phyloP scores from a whole-genome alignment of 495 filamentous ascomycete genomes.

The Articulospora tetracladia region DNA sequence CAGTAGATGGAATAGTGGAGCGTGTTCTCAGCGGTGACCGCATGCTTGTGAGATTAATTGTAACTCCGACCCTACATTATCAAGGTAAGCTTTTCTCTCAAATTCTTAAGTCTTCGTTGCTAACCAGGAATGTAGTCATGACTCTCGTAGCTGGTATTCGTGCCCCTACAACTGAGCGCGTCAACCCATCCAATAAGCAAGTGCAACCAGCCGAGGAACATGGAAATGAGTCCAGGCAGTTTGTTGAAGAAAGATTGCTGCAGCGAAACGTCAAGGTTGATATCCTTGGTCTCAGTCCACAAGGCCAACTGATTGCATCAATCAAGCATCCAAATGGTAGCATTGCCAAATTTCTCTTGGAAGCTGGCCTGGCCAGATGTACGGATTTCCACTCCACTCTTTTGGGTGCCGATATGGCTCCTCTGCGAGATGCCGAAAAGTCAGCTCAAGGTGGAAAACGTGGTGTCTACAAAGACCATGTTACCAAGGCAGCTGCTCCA shows the following conservation, averaged over 20 bases:
- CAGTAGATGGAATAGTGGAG: slow-evolving; percentile 74
- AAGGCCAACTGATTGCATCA: slow-evolving; percentile 75
- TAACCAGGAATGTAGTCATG: slow-evolving; percentile 38
- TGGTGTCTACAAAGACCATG: slow-evolving; percentile 75
- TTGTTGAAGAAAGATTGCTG: slow-evolving; percentile 77
- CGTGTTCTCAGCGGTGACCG: slow-evolving; percentile 88
- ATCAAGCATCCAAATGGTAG: slow-evolving; percentile 86
- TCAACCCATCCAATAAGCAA: slow-evolving; percentile 67
- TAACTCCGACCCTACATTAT: slow-evolving; percentile 72
- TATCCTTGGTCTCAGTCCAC: slow-evolving; percentile 80
- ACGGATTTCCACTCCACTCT: slow-evolving; percentile 90
- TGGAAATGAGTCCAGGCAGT: slow-evolving; percentile 80
- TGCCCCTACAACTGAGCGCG: slow-evolving; percentile 79
- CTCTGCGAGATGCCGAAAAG: slow-evolving; percentile 83
- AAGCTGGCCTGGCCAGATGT: slow-evolving; percentile 86
- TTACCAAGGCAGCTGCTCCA: slow-evolving; percentile 50
- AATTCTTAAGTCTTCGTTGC: not conserved
- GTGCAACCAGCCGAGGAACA: slow-evolving; percentile 82
- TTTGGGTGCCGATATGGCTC: slow-evolving; percentile 80
- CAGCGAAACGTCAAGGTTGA: slow-evolving; percentile 81
- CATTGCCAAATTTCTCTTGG: slow-evolving; percentile 83
- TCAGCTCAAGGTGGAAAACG: slow-evolving; percentile 68
- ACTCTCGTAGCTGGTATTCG: slow-evolving; percentile 87
- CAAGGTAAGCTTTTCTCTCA: slow-evolving; percentile 43
- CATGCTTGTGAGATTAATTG: slow-evolving; percentile 74